These are phyloP conservation scores for Penicillium silybi DNA, from an alignment of 495 filamentous ascomycete genomes.

Conservation along the genomic window DNA sequence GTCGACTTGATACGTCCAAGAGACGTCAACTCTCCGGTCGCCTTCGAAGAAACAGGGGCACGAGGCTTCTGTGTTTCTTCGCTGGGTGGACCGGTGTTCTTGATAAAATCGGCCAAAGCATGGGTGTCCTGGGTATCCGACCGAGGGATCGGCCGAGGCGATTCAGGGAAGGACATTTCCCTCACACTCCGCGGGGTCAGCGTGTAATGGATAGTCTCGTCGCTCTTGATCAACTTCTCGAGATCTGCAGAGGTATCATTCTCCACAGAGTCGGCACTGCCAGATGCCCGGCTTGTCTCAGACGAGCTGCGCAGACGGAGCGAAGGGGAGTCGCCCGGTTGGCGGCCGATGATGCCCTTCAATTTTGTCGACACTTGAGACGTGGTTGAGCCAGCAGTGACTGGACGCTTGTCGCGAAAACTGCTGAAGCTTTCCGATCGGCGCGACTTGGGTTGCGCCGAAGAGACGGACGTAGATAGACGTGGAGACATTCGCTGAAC, in stretches of 20 bases:
- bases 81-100: conserved; percentile 29
- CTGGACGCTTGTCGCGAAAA: conserved; percentile 46
- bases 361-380: conserved; percentile 51
- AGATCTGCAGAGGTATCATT: conserved; percentile 55
- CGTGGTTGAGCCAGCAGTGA: conserved; percentile 51
- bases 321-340: conserved; percentile 38
- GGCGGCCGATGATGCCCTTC: conserved; percentile 49
- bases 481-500: conserved; percentile 45
- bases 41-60: conserved; percentile 25
- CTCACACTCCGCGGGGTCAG: conserved; percentile 87
- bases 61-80: conserved; percentile 19
- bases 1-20: conserved; percentile 18
- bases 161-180: conserved; percentile 63
- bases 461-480: conserved; percentile 31
- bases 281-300: conserved; percentile 41
- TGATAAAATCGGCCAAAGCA: conserved; percentile 38
- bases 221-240: conserved; percentile 84
- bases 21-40: conserved; percentile 12
- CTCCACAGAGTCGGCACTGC: conserved; percentile 37
- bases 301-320: conserved; percentile 44
- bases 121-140: conserved; percentile 34
- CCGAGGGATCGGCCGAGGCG: conserved; percentile 31
- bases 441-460: conserved; percentile 29
- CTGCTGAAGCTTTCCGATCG: conserved; percentile 46
- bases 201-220: conserved; percentile 90